Base-by-base conservation (phyloP, 768 basidiomycete genomes). In the Trametes villosa region DNA sequence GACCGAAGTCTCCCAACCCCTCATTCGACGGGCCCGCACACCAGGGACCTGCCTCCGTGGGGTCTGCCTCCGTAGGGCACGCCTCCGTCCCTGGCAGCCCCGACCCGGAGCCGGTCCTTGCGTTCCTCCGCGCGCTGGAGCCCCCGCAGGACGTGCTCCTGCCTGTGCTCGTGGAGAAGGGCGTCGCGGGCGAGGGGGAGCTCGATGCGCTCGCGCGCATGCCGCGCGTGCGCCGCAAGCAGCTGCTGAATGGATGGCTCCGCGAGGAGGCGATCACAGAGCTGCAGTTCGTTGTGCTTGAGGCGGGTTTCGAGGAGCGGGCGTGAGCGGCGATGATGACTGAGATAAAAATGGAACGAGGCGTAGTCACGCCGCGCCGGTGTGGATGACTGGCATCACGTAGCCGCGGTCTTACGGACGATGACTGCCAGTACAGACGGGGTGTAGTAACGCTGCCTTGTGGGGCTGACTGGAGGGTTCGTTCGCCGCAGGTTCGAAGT, bases 111-210 rank as follows among this genome's bases (percentile, higher is more conserved):
- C 45, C 54, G 1, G 45, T 47, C 31, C 34, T 31, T 6, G 42
- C 54, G n/a, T 56, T 56, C 45, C 54, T 56, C 20, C 22, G 24
- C 13, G 18, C 30, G 15, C 54, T 56, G 45, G 20, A 15, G 9
- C 54, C 54, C n/a, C 20, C 29, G 13, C 54, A 56, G 33, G 33
- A 24, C 30, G 30, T 20, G 2, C 54, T 56, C 12, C 45, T 38
- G 8, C 8, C 8, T 18, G 36, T 38, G 36, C 36, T 38, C 36
- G 36, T 18, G 36, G 4, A 9, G 29, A 30, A n/a, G 53, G 53
- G 53, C 30, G 27, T 55, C 15, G 30, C 22, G 30, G 24, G 18
- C n/a, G 40, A 17, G 26, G 26, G 38, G n/a, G 41, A 18, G 29
- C 44, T 55, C 26, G 1, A 9, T 18, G 44, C 30, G 9, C 44